Conservation (phyloP, 768 basidiomycete genomes). For the Austroboletus eburneus region DNA sequence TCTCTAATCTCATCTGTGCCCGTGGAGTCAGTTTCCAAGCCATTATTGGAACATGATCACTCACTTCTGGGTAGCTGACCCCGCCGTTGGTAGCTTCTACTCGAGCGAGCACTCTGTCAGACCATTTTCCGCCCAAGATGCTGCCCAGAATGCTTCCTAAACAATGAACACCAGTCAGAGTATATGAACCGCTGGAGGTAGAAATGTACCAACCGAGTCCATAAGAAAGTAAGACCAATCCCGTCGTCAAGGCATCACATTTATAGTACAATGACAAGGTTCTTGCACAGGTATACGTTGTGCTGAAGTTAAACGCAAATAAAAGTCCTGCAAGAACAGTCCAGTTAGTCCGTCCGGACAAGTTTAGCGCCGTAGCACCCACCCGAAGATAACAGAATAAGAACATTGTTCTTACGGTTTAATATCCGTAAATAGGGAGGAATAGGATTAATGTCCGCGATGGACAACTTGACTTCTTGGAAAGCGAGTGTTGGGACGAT, state of each 20-base stretch:
- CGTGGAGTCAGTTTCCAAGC: not conserved
- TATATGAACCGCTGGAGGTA: not conserved
- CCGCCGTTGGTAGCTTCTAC: constrained; percentile 49
- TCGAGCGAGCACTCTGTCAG: constrained; percentile 45
- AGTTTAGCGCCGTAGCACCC: constrained; percentile 10
- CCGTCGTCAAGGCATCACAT: constrained; percentile 69
- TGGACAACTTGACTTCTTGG: constrained; percentile 47
- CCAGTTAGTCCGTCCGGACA: not conserved
- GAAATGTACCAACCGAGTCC: constrained; percentile 52
- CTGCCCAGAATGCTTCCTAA: constrained; percentile 42
- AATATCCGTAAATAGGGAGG: constrained; percentile 57
- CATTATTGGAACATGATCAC: constrained; percentile 2
- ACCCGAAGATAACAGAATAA: constrained; percentile 43
- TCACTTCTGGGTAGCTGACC: constrained; percentile 60
- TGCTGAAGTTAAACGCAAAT: constrained; percentile 66
- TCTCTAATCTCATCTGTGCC: constrained; percentile 64
- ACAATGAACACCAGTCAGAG: not conserved
- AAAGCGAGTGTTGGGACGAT: constrained; percentile 9
- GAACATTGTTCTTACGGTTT: constrained; percentile 60
- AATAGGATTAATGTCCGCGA: constrained; percentile 71
- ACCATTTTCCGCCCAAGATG: constrained; percentile 56
- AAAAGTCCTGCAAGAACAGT: constrained; percentile 47
- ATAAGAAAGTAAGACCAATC: constrained; percentile 72
- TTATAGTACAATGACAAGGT: constrained; percentile 62
- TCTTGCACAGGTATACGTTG: constrained; percentile 72